Conservation (phyloP, 352 stramenopile species). For the Saprolegnia diclina region DNA sequence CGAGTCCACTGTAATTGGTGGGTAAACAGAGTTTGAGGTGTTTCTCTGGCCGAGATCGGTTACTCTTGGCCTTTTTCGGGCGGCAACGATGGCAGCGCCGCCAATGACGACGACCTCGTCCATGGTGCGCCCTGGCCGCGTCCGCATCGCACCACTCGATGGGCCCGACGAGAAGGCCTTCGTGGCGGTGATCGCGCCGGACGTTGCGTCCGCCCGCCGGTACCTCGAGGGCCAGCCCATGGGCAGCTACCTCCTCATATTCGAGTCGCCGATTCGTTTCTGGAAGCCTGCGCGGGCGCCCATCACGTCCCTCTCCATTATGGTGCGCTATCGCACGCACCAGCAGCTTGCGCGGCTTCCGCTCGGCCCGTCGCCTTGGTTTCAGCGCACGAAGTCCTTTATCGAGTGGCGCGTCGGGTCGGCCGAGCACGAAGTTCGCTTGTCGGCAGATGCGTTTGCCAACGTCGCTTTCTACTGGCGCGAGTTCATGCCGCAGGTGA, state of each 20-base stretch:
- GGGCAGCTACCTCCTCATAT: slow-evolving; percentile 11
- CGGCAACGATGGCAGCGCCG: no score
- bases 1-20: no score
- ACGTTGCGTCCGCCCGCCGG: not conserved
- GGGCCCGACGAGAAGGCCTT: not conserved
- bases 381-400: not conserved
- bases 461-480: slow-evolving; percentile 4
- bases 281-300: not conserved
- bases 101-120: not conserved
- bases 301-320: slow-evolving; percentile 2
- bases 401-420: slow-evolving; percentile 7
- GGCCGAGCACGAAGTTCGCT: not conserved
- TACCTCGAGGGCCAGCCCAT: slow-evolving; percentile 18
- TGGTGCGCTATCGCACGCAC: slow-evolving; percentile 7
- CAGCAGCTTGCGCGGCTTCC: slow-evolving; percentile 6
- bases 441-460: not conserved
- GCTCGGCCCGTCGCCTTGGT: not conserved
- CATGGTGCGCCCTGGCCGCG: not conserved
- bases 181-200: slow-evolving; percentile 4
- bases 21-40: no score
- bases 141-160: not conserved
- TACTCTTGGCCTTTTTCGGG: no score
- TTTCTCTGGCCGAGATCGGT: no score
- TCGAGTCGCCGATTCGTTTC: not conserved
- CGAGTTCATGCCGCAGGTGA: slow-evolving; percentile 11